Percentiles rank a stretch among this genome's conserved stretches.
Conservation (phyloP, 805 yeast genomes). For the Metschnikowia borealis region DNA sequence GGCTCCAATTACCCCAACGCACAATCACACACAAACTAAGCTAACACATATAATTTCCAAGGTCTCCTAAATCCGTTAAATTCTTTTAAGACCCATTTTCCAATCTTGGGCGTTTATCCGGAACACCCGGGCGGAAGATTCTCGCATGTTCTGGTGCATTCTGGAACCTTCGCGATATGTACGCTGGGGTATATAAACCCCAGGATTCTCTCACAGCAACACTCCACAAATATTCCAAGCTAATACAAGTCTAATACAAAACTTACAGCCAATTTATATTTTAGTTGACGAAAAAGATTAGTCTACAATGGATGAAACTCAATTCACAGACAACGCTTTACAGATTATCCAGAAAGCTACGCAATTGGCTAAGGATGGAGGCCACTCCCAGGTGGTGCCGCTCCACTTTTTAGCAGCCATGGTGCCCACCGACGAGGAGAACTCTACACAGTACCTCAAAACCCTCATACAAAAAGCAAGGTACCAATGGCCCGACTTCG, state of each 20-base stretch:
- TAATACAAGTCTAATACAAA: no score
- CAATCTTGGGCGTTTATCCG: background rate
- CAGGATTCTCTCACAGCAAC: background rate
- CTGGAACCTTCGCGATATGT: slow-evolving; percentile 4
- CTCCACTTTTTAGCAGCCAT: slow-evolving; percentile 89
- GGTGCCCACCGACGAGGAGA: slow-evolving; percentile 57
- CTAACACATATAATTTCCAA: no score
- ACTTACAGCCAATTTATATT: background rate
- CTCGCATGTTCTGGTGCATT: slow-evolving; percentile 2
- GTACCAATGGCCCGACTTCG: slow-evolving; percentile 79
- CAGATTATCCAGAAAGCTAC: slow-evolving; percentile 75
- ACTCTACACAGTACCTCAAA: slow-evolving; percentile 57
- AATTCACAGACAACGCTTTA: slow-evolving; percentile 92
- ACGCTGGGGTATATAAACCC: slow-evolving; percentile 1
- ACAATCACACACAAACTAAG: no score
- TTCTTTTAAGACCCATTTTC: no score
- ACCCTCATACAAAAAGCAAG: slow-evolving; percentile 82
- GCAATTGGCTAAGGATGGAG: slow-evolving; percentile 77
- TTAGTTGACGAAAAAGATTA: background rate
- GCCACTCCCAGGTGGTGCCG: slow-evolving; percentile 82
- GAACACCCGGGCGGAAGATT: background rate
- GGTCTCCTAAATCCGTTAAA: no score
- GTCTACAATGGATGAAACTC: slow-evolving; percentile 53
- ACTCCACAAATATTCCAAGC: background rate
- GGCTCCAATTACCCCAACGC: no score